Conservation (phyloP, 1,139 yeast genomes). For the Hansenula sp. region DNA sequence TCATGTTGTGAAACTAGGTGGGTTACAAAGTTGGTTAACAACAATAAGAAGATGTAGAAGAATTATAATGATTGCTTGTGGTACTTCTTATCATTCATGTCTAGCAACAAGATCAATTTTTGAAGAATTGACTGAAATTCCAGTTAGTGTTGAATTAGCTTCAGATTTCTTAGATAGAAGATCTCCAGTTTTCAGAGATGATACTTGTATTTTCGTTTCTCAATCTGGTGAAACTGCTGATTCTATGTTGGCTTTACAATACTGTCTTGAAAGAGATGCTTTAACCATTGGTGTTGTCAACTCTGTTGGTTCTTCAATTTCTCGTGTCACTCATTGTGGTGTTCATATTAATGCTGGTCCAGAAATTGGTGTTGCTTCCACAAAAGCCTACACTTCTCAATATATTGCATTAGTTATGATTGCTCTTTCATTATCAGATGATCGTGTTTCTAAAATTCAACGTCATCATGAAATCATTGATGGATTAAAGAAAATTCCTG, state of each 20-base stretch:
- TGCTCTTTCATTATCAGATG: slow-evolving; percentile 91
- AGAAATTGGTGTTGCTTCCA: slow-evolving; percentile 99
- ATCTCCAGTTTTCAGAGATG: slow-evolving; percentile 97
- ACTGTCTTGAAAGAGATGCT: slow-evolving; percentile 96
- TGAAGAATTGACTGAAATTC: slow-evolving; percentile 95
- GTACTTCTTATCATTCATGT: slow-evolving; percentile 98
- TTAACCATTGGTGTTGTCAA: slow-evolving; percentile 94
- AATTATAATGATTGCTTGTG: slow-evolving; percentile 98
- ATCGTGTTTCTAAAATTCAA: slow-evolving; percentile 67
- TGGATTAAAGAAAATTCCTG: slow-evolving; percentile 81
- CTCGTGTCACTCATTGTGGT: slow-evolving; percentile 97
- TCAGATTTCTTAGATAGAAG: slow-evolving; percentile 95
- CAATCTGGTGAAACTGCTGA: slow-evolving; percentile 99
- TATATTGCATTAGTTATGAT: slow-evolving; percentile 96
- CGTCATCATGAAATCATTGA: slow-evolving; percentile 86
- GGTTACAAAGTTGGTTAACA: slow-evolving; percentile 78
- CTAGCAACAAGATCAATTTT: slow-evolving; percentile 94
- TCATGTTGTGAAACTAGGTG: slow-evolving; percentile 78
- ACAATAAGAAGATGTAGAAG: slow-evolving; percentile 94
- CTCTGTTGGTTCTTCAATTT: slow-evolving; percentile 93
- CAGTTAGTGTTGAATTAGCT: slow-evolving; percentile 94
- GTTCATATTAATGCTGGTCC: slow-evolving; percentile 99
- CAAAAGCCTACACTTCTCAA: slow-evolving; percentile 98
- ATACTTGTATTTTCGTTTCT: slow-evolving; percentile 94
- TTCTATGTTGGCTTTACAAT: slow-evolving; percentile 92